A percentile compares a stretch with the other conserved stretches of the same genome.
phyloP scores from a whole-genome alignment of 495 filamentous ascomycete genomes.

The Penicillium psychrofluorescens region DNA sequence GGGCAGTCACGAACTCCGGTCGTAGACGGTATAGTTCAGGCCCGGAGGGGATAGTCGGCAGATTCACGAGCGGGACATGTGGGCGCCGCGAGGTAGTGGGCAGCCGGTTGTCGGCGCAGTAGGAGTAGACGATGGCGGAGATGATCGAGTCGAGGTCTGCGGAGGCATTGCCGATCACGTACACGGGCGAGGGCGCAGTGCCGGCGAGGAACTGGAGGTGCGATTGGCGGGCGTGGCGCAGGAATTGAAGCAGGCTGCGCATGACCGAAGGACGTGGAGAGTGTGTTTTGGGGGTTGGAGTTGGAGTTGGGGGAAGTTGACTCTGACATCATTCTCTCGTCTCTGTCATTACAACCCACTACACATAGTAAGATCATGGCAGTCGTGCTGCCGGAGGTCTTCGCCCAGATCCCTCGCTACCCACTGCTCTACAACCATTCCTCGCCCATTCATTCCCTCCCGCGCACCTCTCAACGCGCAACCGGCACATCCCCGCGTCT shows the following conservation, averaged over 20 bases:
- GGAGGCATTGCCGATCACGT: slow-evolving; percentile 41
- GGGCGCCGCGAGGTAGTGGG: slow-evolving; percentile 39
- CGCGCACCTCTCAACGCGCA: slow-evolving; percentile 7
- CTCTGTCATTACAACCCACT: too few species aligned
- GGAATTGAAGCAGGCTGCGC: slow-evolving; percentile 32
- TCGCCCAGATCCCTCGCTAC: slow-evolving; percentile 24
- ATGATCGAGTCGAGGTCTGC: slow-evolving; percentile 89
- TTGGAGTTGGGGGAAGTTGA: too few species aligned
- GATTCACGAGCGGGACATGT: slow-evolving; percentile 78
- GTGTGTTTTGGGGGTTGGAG: not conserved
- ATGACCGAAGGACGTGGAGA: not conserved
- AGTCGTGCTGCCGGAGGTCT: slow-evolving; percentile 15
- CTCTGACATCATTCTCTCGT: too few species aligned
- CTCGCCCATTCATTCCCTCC: slow-evolving; percentile 29
- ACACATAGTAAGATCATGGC: not conserved
- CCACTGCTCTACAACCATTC: slow-evolving; percentile 23
- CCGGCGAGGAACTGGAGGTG: slow-evolving; percentile 28
- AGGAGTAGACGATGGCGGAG: slow-evolving; percentile 77
- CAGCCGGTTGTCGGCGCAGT: slow-evolving; percentile 52
- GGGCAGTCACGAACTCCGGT: slow-evolving; percentile 60
- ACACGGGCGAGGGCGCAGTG: slow-evolving; percentile 25
- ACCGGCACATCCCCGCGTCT: slow-evolving; percentile 9
- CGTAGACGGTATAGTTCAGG: slow-evolving; percentile 50
- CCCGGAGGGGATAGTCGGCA: slow-evolving; percentile 57
- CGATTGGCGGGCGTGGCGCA: slow-evolving; percentile 26